These are phyloP conservation scores for Mycena alexandri DNA, from an alignment of 768 basidiomycete genomes.

Conservation along the genomic window DNA sequence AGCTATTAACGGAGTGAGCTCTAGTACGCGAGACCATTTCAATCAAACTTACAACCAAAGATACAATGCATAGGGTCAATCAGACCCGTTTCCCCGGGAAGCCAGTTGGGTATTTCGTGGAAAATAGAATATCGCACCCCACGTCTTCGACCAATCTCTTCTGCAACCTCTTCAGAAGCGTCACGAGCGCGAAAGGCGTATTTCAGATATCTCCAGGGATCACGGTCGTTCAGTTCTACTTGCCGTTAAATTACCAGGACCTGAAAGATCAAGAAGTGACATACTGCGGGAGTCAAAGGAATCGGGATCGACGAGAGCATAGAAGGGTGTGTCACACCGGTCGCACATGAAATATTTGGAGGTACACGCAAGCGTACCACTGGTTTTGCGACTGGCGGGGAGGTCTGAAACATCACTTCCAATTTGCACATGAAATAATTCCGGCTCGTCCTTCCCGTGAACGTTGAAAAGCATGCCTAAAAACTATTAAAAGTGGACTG, in stretches of 20 bases:
- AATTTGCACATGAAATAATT: conserved; percentile 28
- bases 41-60: conserved; percentile 17
- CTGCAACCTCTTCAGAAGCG: conserved; percentile 23
- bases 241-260: no score
- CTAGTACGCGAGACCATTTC: no score
- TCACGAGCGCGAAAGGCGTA: conserved; percentile 33
- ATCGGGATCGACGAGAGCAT: conserved; percentile 20
- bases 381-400: conserved; percentile 26
- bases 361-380: conserved; percentile 25
- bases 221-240: conserved; percentile 18
- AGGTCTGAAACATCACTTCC: conserved; percentile 23
- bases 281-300: conserved; percentile 26
- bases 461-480: conserved; percentile 6
- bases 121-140: conserved; percentile 33
- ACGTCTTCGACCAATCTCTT: conserved; percentile 35
- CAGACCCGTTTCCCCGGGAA: neutral
- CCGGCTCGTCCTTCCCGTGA: conserved; percentile 1
- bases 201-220: conserved; percentile 37
- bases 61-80: conserved; percentile 37
- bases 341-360: conserved; percentile 39
- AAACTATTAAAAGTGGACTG: neutral
- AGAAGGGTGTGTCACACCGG: conserved; percentile 19
- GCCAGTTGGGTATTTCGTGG: conserved; percentile 15
- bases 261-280: neutral
- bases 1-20: no score